These are phyloP conservation scores for Aspergillus aculeatinus DNA, from an alignment of 2,329 filamentous ascomycete genomes.

Conservation along the genomic window DNA sequence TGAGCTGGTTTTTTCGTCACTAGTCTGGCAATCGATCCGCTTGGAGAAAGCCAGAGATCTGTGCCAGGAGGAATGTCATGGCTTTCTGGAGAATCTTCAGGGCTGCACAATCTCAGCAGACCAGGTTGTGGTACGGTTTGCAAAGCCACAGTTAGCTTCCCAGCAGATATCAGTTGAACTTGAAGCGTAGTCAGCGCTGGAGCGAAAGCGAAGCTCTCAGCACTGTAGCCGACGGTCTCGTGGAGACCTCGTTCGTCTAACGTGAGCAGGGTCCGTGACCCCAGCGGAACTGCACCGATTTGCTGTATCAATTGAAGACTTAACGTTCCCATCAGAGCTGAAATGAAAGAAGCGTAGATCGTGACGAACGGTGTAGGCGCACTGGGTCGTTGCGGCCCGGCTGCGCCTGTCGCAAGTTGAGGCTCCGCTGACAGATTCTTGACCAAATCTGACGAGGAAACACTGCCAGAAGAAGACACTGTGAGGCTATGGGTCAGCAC, in stretches of 20 bases:
- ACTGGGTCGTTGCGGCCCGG: background rate
- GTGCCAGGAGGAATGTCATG: slow-evolving; percentile 24
- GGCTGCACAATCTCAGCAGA: slow-evolving; percentile 32
- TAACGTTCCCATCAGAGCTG: slow-evolving; percentile 39
- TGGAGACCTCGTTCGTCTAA: slow-evolving; percentile 32
- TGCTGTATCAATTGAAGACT: slow-evolving; percentile 37
- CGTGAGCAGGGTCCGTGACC: slow-evolving; percentile 42
- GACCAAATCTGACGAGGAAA: slow-evolving; percentile 36
- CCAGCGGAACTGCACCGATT: slow-evolving; percentile 40
- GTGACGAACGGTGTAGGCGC: slow-evolving; percentile 24
- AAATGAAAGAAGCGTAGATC: slow-evolving; percentile 43
- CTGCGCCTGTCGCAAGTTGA: slow-evolving; percentile 10
- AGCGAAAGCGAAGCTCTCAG: slow-evolving; percentile 25
- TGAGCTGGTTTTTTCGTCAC: slow-evolving; percentile 27
- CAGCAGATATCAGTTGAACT: slow-evolving; percentile 37
- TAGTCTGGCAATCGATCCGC: slow-evolving; percentile 38
- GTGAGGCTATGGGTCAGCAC: slow-evolving; percentile 4
- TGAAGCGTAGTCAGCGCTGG: slow-evolving; percentile 39
- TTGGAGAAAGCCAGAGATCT: slow-evolving; percentile 44
- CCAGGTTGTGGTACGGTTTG: slow-evolving; percentile 39
- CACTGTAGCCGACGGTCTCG: slow-evolving; percentile 28
- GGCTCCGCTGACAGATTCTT: slow-evolving; percentile 36
- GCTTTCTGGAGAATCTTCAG: slow-evolving; percentile 19
- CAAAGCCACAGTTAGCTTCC: slow-evolving; percentile 38
- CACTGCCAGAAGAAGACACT: slow-evolving; percentile 39